Conservation (phyloP, 768 basidiomycete genomes). For the Tulasnella sp. region DNA sequence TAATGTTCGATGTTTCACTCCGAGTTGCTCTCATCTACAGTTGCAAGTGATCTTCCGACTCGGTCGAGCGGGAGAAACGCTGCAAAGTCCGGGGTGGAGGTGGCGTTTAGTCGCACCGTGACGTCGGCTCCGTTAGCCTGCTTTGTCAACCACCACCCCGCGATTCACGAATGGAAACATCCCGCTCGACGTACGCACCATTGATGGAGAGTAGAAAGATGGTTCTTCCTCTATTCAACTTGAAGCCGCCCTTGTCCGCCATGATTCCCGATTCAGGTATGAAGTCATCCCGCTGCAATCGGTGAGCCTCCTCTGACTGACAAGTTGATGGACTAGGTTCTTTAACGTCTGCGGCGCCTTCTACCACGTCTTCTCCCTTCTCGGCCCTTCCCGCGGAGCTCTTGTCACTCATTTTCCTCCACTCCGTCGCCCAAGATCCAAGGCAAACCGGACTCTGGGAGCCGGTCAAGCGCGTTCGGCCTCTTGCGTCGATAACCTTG, state of each 20-base stretch:
- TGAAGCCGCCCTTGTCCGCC: neutral
- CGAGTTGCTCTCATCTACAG: too few species aligned
- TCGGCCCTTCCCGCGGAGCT: neutral
- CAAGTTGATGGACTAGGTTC: neutral
- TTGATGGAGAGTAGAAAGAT: neutral
- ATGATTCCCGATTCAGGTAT: neutral
- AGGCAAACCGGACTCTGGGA: neutral
- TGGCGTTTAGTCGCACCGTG: neutral
- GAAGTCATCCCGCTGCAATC: neutral
- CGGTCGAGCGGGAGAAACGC: neutral
- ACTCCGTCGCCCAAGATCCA: neutral
- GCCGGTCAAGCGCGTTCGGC: neutral
- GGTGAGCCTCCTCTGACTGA: neutral
- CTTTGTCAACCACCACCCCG: neutral
- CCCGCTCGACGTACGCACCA: neutral
- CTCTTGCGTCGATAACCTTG: neutral
- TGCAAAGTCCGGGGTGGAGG: neutral
- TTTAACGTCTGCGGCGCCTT: neutral
- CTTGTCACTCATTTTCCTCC: neutral
- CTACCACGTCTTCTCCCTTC: neutral
- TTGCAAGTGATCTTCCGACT: too few species aligned
- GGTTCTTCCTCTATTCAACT: neutral
- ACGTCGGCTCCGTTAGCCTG: neutral
- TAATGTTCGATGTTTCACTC: too few species aligned
- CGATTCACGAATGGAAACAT: neutral